phyloP scores from a whole-genome alignment of 1,139 yeast genomes.

The Candida labiduridarum region DNA sequence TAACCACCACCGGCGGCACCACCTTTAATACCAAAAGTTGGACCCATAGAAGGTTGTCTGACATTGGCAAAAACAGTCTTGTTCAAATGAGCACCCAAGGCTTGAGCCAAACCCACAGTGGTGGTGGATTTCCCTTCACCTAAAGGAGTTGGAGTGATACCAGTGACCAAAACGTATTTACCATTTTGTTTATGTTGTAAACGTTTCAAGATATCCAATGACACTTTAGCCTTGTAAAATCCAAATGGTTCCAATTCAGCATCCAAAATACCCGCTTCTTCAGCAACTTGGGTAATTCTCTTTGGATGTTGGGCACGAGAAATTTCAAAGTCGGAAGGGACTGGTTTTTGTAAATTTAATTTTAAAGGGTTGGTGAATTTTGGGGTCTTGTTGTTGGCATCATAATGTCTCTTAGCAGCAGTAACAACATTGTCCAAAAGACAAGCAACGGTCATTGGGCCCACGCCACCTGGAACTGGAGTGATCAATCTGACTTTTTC shows the following conservation, averaged over 20 bases:
- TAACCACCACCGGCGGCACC: constrained; percentile 99
- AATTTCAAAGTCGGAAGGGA: constrained; percentile 92
- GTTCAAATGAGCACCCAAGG: constrained; percentile 88
- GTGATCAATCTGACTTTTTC: constrained; percentile 76
- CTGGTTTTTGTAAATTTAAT: constrained; percentile 71
- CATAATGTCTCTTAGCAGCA: constrained; percentile 68
- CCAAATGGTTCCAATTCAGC: constrained; percentile 92
- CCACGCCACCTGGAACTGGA: constrained; percentile 99
- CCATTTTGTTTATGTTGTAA: constrained; percentile 72
- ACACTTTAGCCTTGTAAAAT: constrained; percentile 88
- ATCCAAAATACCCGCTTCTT: constrained; percentile 80
- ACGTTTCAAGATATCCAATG: constrained; percentile 73
- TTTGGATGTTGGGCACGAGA: constrained; percentile 90
- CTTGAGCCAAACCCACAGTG: constrained; percentile 95
- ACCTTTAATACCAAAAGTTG: constrained; percentile 98
- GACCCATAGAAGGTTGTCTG: constrained; percentile 99
- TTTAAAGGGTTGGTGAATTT: constrained; percentile 62
- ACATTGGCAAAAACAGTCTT: constrained; percentile 92
- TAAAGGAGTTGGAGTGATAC: constrained; percentile 97
- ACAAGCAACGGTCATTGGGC: constrained; percentile 99
- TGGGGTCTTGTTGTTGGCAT: constrained; percentile 48
- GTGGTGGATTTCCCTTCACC: constrained; percentile 99
- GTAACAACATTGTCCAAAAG: constrained; percentile 81
- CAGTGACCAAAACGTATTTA: constrained; percentile 90
- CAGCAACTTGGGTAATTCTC: constrained; percentile 77